phyloP scores from a whole-genome alignment of 768 basidiomycete genomes.

The Mycena haematopus region DNA sequence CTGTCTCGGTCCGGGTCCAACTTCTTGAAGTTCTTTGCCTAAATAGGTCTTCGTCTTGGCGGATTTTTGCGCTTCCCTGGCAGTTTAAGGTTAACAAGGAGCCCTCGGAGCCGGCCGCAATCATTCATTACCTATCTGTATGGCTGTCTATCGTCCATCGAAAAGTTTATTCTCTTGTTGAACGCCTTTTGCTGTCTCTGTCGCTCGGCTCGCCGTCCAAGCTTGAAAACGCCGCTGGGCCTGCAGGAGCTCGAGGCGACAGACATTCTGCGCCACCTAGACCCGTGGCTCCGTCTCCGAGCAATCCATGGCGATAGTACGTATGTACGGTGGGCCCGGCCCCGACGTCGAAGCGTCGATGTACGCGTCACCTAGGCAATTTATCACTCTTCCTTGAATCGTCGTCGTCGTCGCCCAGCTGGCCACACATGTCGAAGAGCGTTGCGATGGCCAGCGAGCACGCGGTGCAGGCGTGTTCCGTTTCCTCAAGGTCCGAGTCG shows the following conservation, averaged over 20 bases:
- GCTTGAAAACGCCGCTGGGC: neutral
- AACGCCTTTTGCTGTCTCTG: neutral
- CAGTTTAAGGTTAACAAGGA: neutral
- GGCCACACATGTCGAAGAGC: neutral
- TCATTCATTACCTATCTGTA: neutral
- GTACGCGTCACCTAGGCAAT: slow-evolving; percentile 4
- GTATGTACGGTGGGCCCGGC: neutral
- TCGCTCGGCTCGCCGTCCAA: neutral
- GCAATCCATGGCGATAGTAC: neutral
- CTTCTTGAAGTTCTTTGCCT: neutral
- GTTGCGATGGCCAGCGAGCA: neutral
- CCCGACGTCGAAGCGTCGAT: neutral
- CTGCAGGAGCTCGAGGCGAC: neutral
- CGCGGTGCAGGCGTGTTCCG: too few relatives aligned
- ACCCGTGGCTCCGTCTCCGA: neutral
- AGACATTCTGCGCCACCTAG: neutral
- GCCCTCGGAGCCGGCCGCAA: neutral
- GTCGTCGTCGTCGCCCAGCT: neutral
- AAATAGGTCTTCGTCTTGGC: too few relatives aligned
- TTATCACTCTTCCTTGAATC: neutral
- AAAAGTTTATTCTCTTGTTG: neutral
- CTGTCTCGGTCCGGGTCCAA: neutral
- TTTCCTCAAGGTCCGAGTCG: neutral
- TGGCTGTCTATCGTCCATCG: neutral
- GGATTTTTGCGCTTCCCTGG: neutral